Evolutionary conservation across 106 monocot genomes (phyloP).

Genomic region (Platanthera guangdongensis): DNA sequence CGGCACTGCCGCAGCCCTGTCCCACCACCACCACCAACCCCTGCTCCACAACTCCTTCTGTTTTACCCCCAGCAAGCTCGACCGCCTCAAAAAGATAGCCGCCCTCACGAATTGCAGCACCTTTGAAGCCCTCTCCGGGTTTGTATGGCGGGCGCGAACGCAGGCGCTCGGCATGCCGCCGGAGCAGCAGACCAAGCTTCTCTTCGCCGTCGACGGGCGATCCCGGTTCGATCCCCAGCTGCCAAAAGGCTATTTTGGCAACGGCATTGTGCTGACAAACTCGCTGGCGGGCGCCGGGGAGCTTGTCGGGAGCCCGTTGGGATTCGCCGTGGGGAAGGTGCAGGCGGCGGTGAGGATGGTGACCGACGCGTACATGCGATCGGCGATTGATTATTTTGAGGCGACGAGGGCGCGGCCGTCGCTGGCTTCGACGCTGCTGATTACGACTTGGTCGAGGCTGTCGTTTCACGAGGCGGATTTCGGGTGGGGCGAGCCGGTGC

Average conservation of each 20-base stretch:
- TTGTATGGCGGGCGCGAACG: constrained; percentile 67
- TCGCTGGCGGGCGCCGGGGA: constrained; percentile 40
- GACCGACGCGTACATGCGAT: constrained; percentile 58
- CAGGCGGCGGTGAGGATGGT: constrained; percentile 56
- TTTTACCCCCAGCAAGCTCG: constrained; percentile 42
- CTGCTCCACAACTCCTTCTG: constrained; percentile 57
- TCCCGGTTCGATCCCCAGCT: constrained; percentile 54
- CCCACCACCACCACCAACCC: constrained; percentile 31
- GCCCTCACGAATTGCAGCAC: constrained; percentile 15
- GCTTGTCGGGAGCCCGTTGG: constrained; percentile 35
- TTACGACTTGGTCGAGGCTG: constrained; percentile 76
- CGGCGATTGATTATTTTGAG: constrained; percentile 79
- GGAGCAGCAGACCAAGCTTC: constrained; percentile 58
- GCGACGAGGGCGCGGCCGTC: constrained; percentile 57
- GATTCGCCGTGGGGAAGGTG: constrained; percentile 37
- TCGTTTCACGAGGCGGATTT: constrained; percentile 69
- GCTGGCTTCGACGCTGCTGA: constrained; percentile 42
- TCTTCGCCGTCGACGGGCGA: constrained; percentile 78
- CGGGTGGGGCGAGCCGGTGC: constrained; percentile 73
- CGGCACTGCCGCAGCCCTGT: constrained; percentile 23
- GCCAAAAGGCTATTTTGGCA: constrained; percentile 74
- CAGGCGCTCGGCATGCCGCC: constrained; percentile 30
- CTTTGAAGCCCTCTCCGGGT: constrained; percentile 61
- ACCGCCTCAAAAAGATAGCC: constrained; percentile 24
- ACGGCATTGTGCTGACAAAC: constrained; percentile 78